A percentile compares a stretch with the other conserved stretches of the same genome.
Evolutionary conservation across 768 basidiomycete genomes (phyloP).

Genomic region (Tylopilus vinaceipallidus): DNA sequence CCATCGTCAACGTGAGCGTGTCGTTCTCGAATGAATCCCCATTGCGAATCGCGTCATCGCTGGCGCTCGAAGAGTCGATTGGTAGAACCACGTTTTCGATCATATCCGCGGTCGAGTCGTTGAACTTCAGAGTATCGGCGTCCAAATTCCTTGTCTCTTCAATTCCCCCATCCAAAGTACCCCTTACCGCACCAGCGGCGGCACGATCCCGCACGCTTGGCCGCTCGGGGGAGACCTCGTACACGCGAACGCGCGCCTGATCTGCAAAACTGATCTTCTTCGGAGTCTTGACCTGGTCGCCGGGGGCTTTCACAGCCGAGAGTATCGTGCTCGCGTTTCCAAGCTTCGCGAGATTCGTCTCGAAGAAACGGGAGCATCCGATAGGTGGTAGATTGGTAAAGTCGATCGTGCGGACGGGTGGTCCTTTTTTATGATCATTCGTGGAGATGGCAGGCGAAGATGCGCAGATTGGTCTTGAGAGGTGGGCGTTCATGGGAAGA

Average conservation of each 20-base stretch:
- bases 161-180: background rate
- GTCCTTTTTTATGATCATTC: background rate
- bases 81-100: background rate
- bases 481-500: background rate
- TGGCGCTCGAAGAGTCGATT: background rate
- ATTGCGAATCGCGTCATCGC: background rate
- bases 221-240: constrained; percentile 12
- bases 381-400: constrained; percentile 23
- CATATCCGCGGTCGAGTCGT: background rate
- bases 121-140: background rate
- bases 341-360: background rate
- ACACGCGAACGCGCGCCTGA: constrained; percentile 22
- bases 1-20: constrained; percentile 16
- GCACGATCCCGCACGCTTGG: background rate
- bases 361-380: constrained; percentile 14
- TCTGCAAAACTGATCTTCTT: constrained; percentile 28
- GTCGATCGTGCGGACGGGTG: constrained; percentile 25
- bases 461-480: background rate
- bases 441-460: background rate
- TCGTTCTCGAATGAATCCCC: constrained; percentile 4
- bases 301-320: constrained; percentile 6
- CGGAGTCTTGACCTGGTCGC: constrained; percentile 18
- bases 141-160: background rate
- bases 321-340: background rate
- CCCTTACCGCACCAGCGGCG: background rate